A percentile compares a stretch with the other conserved stretches of the same genome.
Conservation (phyloP, 768 basidiomycete genomes). For the Zangia roseola region DNA sequence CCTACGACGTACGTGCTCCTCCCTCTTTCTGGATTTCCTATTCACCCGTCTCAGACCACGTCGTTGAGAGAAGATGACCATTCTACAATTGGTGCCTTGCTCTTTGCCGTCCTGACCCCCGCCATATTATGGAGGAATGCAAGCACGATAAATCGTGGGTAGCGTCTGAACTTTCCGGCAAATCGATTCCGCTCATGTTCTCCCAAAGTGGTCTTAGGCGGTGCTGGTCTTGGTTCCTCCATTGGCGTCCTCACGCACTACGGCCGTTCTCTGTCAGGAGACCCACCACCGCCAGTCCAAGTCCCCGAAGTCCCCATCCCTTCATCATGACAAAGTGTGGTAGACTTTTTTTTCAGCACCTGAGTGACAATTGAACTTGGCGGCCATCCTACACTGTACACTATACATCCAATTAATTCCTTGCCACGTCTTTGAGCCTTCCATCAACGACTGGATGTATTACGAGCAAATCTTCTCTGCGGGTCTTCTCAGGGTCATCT, state of each 20-base stretch:
- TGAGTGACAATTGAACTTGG: background rate
- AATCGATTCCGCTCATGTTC: background rate
- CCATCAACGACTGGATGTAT: slow-evolving; percentile 68
- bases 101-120: slow-evolving; percentile 63
- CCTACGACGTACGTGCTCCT: slow-evolving; percentile 54
- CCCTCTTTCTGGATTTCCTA: background rate
- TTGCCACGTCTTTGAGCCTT: slow-evolving; percentile 43
- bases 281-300: slow-evolving; percentile 43
- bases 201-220: slow-evolving; percentile 63
- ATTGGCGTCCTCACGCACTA: slow-evolving; percentile 61
- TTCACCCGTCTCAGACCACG: slow-evolving; percentile 42
- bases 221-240: slow-evolving; percentile 64
- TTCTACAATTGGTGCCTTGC: slow-evolving; percentile 67
- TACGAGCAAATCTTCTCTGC: slow-evolving; percentile 50
- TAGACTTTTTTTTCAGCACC: background rate
- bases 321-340: slow-evolving; percentile 3
- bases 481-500: slow-evolving; percentile 12
- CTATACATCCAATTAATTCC: slow-evolving; percentile 14
- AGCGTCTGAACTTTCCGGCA: slow-evolving; percentile 16
- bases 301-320: slow-evolving; percentile 32
- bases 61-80: slow-evolving; percentile 69
- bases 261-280: slow-evolving; percentile 50
- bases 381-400: slow-evolving; percentile 10
- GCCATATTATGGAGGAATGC: slow-evolving; percentile 75
- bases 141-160: slow-evolving; percentile 54